phyloP scores from a whole-genome alignment of 768 basidiomycete species.

The Tubosaeta sp. region DNA sequence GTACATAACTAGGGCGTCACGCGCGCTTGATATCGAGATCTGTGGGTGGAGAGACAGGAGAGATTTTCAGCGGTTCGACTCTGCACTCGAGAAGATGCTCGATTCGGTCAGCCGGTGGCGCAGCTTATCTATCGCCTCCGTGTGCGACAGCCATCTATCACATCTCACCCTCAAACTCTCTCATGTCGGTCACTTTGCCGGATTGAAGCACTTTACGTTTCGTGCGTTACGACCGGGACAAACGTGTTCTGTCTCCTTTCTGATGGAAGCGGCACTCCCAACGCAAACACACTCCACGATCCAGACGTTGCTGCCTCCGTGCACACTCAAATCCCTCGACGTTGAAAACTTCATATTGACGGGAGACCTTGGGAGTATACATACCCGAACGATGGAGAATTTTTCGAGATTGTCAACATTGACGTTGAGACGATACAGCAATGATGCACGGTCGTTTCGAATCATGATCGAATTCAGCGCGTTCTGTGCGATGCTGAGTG shows the following conservation, averaged over 20 bases:
- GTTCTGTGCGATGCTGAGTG: slow-evolving; percentile 22
- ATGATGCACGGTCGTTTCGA: slow-evolving; percentile 25
- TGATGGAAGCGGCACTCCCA: slow-evolving; percentile 11
- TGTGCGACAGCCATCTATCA: slow-evolving; percentile 29
- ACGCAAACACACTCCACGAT: background rate
- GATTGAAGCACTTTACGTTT: slow-evolving; percentile 27
- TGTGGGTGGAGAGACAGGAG: slow-evolving; percentile 28
- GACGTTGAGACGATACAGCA: slow-evolving; percentile 26
- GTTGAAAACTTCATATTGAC: slow-evolving; percentile 26
- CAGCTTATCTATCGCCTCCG: slow-evolving; percentile 20
- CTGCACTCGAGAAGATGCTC: slow-evolving; percentile 22
- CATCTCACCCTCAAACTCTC: slow-evolving; percentile 27
- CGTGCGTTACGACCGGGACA: slow-evolving; percentile 29
- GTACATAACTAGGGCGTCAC: slow-evolving; percentile 23
- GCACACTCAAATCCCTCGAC: slow-evolving; percentile 24
- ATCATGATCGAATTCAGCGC: slow-evolving; percentile 27
- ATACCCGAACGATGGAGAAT: slow-evolving; percentile 9
- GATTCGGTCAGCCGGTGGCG: slow-evolving; percentile 27
- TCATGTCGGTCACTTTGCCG: slow-evolving; percentile 14
- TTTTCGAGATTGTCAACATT: slow-evolving; percentile 23
- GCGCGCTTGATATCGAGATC: slow-evolving; percentile 25
- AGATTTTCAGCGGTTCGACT: slow-evolving; percentile 30
- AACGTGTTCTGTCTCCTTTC: slow-evolving; percentile 24
- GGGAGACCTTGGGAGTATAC: slow-evolving; percentile 17
- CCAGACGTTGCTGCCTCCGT: slow-evolving; percentile 1